Base-by-base conservation (phyloP, 305 asterid species). In the Ruellia speciosa region DNA sequence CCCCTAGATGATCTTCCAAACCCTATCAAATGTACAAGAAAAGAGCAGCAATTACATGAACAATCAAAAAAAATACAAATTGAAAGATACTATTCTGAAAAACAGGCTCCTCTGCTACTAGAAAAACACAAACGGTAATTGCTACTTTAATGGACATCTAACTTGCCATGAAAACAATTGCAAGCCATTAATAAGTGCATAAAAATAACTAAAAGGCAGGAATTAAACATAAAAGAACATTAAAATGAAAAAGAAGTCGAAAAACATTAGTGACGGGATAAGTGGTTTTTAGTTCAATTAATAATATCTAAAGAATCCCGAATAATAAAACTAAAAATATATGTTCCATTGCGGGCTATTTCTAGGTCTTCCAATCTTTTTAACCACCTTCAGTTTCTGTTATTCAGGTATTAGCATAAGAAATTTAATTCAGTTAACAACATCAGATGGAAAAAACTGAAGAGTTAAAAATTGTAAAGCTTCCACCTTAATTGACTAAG, bases 1-100 rank as follows among this genome's bases (percentile, higher is more conserved):
- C 99, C 67, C 99, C 97, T 54, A 92, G 72, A 77, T 92, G 99
- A 82, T 92, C 99, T 76, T 92, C 99, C 83, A 92, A 77, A 64
- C 99, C 99, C 97, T 90, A 63, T 20, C 63, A 55, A 60, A 51
- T 61, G 46, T 54, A 57, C 24, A 65, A 14, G 4, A 54, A 58
- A 47, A n/a, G 9, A 5, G 20, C 4, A 15, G n/a, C 19, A 14
- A 47, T 5, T n/a, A 47, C 14, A 47, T 16, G 4, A 47, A 47
- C 5, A 14, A n/a, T 43, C 16, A 4, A 43, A 4, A 43, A 11
- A 43, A 4, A 43, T 43, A 43, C 16, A 37, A 37, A 37, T 10
- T 7, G 6, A 37, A 10, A 37, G 41, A 7, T 37, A 37, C 41
- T 3, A 37, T 24, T 24, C 31, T 24, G 31, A 24, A 24, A n/a